Conservation (phyloP, 106 monocot genomes). For the Dioscorea zingiberensis region DNA sequence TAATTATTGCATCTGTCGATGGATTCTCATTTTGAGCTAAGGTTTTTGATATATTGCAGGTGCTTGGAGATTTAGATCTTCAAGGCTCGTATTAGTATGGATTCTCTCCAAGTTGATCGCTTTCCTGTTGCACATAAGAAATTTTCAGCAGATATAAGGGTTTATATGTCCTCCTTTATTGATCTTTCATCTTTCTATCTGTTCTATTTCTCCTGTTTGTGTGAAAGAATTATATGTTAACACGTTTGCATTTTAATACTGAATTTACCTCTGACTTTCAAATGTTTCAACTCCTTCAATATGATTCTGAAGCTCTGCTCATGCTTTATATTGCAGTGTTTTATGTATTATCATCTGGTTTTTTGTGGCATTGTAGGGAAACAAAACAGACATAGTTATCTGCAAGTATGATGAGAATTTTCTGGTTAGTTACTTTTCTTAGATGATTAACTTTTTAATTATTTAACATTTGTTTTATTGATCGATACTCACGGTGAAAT, state of each 20-base stretch:
- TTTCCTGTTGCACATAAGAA: background rate
- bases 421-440: constrained; percentile 39
- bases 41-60: background rate
- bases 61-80: background rate
- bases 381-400: constrained; percentile 70
- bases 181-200: no score
- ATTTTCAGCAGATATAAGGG: background rate
- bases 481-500: background rate
- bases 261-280: background rate
- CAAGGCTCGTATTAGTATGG: background rate
- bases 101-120: background rate
- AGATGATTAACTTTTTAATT: background rate
- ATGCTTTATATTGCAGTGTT: no score
- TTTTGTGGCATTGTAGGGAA: constrained; percentile 41
- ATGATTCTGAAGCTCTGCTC: no score
- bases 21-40: no score
- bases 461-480: background rate
- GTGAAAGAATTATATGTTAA: background rate
- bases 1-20: no score
- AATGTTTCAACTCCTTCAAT: no score
- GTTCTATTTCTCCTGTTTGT: background rate
- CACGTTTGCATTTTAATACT: background rate
- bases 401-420: constrained; percentile 72
- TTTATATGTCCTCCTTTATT: background rate
- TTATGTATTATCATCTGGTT: background rate